Base-by-base conservation (phyloP, 1,284 basidiomycete genomes). In the Boletus holoroseus region DNA sequence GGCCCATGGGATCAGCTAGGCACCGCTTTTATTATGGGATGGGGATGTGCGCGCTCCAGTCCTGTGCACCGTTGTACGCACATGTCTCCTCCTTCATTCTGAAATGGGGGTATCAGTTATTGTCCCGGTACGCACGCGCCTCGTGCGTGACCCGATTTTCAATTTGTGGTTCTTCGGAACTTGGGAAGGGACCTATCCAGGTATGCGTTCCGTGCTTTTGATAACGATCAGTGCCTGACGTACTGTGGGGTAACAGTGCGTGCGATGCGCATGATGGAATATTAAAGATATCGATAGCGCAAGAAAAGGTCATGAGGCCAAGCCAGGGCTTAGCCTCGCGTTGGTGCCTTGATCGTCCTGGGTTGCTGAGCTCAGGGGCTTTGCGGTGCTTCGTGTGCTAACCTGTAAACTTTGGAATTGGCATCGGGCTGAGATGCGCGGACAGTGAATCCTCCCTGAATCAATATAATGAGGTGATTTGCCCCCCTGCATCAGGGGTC, bases 151-250 rank as follows among this genome's bases (percentile, higher is more conserved):
- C 31, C 26, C 9, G 24, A 18, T 27, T 43, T 32, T 24, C 15
- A 15, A 16, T 16, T n/a, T 24, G 9, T 42, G 9, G 41, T 6
- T 43, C n/a, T 24, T 11, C 47, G 22, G 24, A 31, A 18, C 22
- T 20, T 15, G 18, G 43, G 8, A 18, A 9, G 27, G 24, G 24
- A 24, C 5, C 32, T 7, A 24, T 16, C 35, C 5, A 16, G 15
- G 7, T 15, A 22, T 7, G 16, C 20, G 3, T 47, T n/a, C 24
- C 13, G 12, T 24, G 13, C 32, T 6, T 28, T 38, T 30, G 38
- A 49, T 44, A 38, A 35, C 15, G 41, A 35, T 55, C 37, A 7
- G 50, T 57, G 27, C 55, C 58, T 57, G 28, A 20, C 13, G 24
- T 18, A 9, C 31, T 28, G 36, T 15, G 26, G 34, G 18, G 28